phyloP scores from a whole-genome alignment of 441 rosid species.

The Dalechampia spathulata region DNA sequence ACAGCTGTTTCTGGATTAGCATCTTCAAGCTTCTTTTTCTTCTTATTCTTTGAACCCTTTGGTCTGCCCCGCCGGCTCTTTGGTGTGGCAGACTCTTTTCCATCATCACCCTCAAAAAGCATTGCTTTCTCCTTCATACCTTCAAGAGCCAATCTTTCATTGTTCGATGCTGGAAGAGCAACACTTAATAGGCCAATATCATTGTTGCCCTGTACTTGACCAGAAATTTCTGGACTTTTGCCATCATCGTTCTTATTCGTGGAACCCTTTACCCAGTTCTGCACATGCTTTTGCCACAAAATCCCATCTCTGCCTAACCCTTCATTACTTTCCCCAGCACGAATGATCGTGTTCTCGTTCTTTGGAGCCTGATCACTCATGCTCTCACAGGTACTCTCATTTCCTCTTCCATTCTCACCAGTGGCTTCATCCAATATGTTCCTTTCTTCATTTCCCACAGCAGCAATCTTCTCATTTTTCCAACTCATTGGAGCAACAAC shows the following conservation, averaged over 20 bases:
- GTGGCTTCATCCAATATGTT: not conserved
- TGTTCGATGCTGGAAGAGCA: slow-evolving; percentile 2
- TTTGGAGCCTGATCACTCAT: not conserved
- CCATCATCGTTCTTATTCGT: not conserved
- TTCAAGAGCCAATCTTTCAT: slow-evolving; percentile 2
- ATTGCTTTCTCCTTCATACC: slow-evolving; percentile 5
- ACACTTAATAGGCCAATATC: not conserved
- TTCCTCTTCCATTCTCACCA: not conserved
- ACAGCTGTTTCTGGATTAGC: not conserved
- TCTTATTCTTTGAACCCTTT: slow-evolving; percentile 20
- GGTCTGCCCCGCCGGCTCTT: slow-evolving; percentile 22
- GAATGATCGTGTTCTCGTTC: not conserved
- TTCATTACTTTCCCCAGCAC: slow-evolving; percentile 1
- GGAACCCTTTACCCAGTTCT: no score
- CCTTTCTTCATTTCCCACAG: not conserved
- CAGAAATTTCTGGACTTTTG: slow-evolving; percentile 1
- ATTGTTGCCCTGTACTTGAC: slow-evolving; percentile 1
- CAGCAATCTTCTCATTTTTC: slow-evolving; percentile 1
- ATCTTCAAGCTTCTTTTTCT: not conserved
- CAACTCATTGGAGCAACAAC: not conserved
- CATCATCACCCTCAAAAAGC: slow-evolving; percentile 3
- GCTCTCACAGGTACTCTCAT: not conserved
- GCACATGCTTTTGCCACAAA: not conserved
- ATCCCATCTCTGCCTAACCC: not conserved
- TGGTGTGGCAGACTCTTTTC: not conserved